Percentiles rank a stretch among this genome's conserved stretches.
Conservation (phyloP, 2,329 filamentous ascomycete genomes). For the Aspergillus pseudoviridinutans region DNA sequence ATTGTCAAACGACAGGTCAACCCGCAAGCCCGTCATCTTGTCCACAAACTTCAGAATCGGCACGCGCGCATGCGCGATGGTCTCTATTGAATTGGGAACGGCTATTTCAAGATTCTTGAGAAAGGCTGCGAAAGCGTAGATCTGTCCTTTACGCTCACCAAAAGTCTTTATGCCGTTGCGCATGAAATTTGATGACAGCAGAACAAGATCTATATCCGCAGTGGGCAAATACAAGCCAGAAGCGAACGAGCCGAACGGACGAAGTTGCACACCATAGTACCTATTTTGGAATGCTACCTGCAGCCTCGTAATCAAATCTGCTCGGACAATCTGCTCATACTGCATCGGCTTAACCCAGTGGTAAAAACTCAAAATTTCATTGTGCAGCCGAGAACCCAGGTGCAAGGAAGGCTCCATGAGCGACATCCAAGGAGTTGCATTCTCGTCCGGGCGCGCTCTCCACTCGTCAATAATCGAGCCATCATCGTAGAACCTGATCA, state of each 20-base stretch:
- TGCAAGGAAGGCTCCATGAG: constrained; percentile 27
- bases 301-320: constrained; percentile 68
- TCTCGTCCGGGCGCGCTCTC: constrained; percentile 40
- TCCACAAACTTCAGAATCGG: constrained; percentile 92
- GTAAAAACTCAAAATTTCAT: constrained; percentile 87
- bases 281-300: constrained; percentile 54
- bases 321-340: constrained; percentile 73
- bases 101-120: constrained; percentile 57
- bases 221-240: constrained; percentile 73
- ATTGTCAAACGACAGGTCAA: constrained; percentile 96
- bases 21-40: constrained; percentile 68
- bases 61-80: constrained; percentile 74
- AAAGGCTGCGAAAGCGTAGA: constrained; percentile 61
- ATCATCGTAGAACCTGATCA: constrained; percentile 47
- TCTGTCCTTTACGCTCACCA: constrained; percentile 49
- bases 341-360: constrained; percentile 72
- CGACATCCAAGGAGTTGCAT: constrained; percentile 60
- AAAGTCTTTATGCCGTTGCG: constrained; percentile 48
- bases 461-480: constrained; percentile 54
- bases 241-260: constrained; percentile 89
- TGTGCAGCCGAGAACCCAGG: constrained; percentile 64
- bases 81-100: constrained; percentile 56
- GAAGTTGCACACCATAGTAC: constrained; percentile 61
- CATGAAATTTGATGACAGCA: constrained; percentile 62
- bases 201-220: constrained; percentile 90